phyloP scores from a whole-genome alignment of 306 rosid species.

The Sphenostylis stenocarpa region DNA sequence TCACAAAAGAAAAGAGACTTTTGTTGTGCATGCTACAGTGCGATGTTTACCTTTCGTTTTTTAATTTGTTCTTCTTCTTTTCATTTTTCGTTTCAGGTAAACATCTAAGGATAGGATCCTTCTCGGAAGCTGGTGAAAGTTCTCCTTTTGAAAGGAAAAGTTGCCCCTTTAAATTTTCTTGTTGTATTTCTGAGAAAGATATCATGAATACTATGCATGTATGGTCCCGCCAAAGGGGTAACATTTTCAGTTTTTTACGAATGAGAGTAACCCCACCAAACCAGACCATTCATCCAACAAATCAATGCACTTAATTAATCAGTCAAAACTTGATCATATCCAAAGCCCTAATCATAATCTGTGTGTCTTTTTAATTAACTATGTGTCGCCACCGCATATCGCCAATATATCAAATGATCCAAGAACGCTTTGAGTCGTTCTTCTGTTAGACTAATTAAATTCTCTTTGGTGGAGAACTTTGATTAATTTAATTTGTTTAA shows the following conservation, averaged over 20 bases:
- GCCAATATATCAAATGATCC: not conserved
- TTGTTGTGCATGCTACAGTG: slow-evolving; percentile 21
- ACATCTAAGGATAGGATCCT: slow-evolving; percentile 60
- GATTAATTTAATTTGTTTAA: not conserved
- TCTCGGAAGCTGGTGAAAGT: slow-evolving; percentile 69
- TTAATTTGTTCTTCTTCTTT: slow-evolving; percentile 6
- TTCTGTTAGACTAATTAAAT: not conserved
- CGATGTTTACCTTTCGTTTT: slow-evolving; percentile 33
- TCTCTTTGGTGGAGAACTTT: not conserved
- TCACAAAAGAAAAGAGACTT: slow-evolving; percentile 32
- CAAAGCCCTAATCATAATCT: slow-evolving; percentile 21
- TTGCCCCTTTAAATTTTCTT: slow-evolving; percentile 40
- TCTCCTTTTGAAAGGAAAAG: slow-evolving; percentile 54
- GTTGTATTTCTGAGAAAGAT: slow-evolving; percentile 40
- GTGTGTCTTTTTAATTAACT: slow-evolving; percentile 23
- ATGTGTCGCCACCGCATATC: slow-evolving; percentile 11
- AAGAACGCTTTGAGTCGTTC: not conserved
- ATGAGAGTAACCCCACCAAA: slow-evolving; percentile 37
- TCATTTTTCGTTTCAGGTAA: slow-evolving; percentile 18
- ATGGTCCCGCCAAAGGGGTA: slow-evolving; percentile 25
- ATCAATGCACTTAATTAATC: slow-evolving; percentile 23
- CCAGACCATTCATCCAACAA: slow-evolving; percentile 28
- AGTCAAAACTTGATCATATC: slow-evolving; percentile 37
- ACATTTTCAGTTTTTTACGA: slow-evolving; percentile 15
- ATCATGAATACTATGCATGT: slow-evolving; percentile 35